Evolutionary conservation across 371 early-diverging fungal species (phyloP).

Genomic region (Zancudomyces culisetae): DNA sequence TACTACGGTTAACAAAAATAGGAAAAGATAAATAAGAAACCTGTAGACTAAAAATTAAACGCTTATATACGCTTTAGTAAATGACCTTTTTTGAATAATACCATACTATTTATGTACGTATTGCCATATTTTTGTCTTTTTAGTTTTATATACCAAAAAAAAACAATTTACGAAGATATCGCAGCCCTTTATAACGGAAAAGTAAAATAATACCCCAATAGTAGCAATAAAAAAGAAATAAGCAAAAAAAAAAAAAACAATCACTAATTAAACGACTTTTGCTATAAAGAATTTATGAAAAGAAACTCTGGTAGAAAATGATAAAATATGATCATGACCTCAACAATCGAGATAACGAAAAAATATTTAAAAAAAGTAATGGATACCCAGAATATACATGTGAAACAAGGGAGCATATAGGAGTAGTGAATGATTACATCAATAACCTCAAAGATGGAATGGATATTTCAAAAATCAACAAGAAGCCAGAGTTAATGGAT

Average conservation of each 20-base stretch:
- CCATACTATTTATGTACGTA: too few species aligned
- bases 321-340: neutral
- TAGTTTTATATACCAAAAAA: neutral
- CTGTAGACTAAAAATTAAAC: too few species aligned
- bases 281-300: too few species aligned
- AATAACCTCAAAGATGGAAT: neutral
- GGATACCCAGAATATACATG: neutral
- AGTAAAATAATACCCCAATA: neutral
- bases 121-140: neutral
- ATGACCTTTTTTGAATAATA: too few species aligned
- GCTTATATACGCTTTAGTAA: too few species aligned
- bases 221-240: too few species aligned
- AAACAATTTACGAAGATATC: neutral
- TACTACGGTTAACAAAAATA: too few species aligned
- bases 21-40: too few species aligned
- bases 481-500: neutral
- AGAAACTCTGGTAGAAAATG: neutral
- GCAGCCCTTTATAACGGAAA: neutral
- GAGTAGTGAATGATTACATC: neutral
- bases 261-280: too few species aligned
- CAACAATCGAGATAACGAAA: neutral
- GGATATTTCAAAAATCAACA: neutral
- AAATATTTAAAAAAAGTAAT: neutral
- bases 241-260: too few species aligned
- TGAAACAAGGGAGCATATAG: neutral